A percentile compares a stretch with the other conserved stretches of the same genome.
Evolutionary conservation across 1,284 basidiomycete genomes (phyloP).

Genomic region (Cutaneotrichosporon dermatis): DNA sequence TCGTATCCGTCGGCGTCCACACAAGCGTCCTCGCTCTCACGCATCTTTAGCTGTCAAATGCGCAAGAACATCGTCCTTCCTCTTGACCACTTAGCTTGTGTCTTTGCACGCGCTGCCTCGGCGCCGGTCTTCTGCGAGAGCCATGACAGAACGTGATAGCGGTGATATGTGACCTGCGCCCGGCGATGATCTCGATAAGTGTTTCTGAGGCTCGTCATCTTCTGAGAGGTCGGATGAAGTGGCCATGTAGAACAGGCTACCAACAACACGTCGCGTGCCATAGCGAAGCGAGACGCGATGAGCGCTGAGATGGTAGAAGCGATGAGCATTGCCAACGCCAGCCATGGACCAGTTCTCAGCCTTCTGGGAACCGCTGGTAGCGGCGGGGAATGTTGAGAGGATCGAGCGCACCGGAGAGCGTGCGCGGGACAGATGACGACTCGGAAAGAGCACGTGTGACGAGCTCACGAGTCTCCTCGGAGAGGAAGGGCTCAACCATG

Average conservation of each 20-base stretch:
- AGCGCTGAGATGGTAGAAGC: slow-evolving; percentile 29
- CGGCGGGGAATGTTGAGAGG: slow-evolving; percentile 9
- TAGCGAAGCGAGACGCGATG: slow-evolving; percentile 37
- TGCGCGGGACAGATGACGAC: slow-evolving; percentile 12
- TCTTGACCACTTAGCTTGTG: slow-evolving; percentile 21
- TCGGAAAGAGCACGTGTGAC: slow-evolving; percentile 27
- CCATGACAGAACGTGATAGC: slow-evolving; percentile 43
- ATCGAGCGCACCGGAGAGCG: slow-evolving; percentile 31
- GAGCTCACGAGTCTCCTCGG: slow-evolving; percentile 22
- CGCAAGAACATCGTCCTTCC: slow-evolving; percentile 33
- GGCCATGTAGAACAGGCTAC: slow-evolving; percentile 41
- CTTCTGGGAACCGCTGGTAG: background rate
- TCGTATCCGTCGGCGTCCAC: slow-evolving; percentile 32
- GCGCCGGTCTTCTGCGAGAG: slow-evolving; percentile 32
- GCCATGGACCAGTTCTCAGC: slow-evolving; percentile 25
- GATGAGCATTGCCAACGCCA: slow-evolving; percentile 43
- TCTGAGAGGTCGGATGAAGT: slow-evolving; percentile 25
- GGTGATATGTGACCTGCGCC: slow-evolving; percentile 41
- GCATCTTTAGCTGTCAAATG: slow-evolving; percentile 50
- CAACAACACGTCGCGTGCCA: slow-evolving; percentile 42
- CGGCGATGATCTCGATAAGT: slow-evolving; percentile 35
- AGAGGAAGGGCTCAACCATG: slow-evolving; percentile 28
- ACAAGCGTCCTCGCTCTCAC: slow-evolving; percentile 18
- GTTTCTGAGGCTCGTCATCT: slow-evolving; percentile 32
- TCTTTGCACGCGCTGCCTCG: slow-evolving; percentile 21